These are phyloP conservation scores for Xylariaceae sp. DNA, from an alignment of 2,329 filamentous ascomycete genomes.

Conservation along the genomic window DNA sequence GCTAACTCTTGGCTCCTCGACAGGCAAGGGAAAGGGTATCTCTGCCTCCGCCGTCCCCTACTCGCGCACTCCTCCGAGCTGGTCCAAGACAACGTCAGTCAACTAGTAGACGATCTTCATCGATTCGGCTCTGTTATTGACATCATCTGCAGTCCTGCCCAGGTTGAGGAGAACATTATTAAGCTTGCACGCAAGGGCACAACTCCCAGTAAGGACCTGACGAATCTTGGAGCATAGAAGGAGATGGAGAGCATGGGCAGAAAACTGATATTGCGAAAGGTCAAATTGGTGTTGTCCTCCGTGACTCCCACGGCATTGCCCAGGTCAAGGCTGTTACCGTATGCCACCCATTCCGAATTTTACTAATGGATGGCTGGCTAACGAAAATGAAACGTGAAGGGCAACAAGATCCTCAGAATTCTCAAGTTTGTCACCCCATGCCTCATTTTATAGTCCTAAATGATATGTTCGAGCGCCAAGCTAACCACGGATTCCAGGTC, in stretches of 20 bases:
- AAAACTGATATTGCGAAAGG: slow-evolving; percentile 4
- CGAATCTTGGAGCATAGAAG: background rate
- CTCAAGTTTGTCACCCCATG: slow-evolving; percentile 61
- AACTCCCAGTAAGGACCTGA: slow-evolving; percentile 41
- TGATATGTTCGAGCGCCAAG: background rate
- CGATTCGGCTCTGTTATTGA: slow-evolving; percentile 1
- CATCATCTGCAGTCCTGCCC: slow-evolving; percentile 55
- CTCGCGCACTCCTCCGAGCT: slow-evolving; percentile 85
- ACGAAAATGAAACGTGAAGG: slow-evolving; percentile 39
- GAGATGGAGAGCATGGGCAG: background rate
- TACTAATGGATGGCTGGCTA: slow-evolving; percentile 1
- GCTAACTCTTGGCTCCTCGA: slow-evolving; percentile 5
- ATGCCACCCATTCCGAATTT: background rate
- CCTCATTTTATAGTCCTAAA: background rate
- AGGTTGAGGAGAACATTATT: slow-evolving; percentile 98
- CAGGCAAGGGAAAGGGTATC: slow-evolving; percentile 80
- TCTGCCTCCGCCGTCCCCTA: slow-evolving; percentile 93
- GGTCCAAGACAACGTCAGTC: slow-evolving; percentile 82
- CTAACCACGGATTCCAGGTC: slow-evolving; percentile 12
- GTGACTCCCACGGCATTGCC: slow-evolving; percentile 96
- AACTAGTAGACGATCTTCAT: background rate
- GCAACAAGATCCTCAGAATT: slow-evolving; percentile 99
- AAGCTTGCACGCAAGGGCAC: slow-evolving; percentile 99
- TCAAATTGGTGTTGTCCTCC: slow-evolving; percentile 74
- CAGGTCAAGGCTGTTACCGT: slow-evolving; percentile 91